Conservation (phyloP, 148 eudicot genomes). For the Cornus kousa region DNA sequence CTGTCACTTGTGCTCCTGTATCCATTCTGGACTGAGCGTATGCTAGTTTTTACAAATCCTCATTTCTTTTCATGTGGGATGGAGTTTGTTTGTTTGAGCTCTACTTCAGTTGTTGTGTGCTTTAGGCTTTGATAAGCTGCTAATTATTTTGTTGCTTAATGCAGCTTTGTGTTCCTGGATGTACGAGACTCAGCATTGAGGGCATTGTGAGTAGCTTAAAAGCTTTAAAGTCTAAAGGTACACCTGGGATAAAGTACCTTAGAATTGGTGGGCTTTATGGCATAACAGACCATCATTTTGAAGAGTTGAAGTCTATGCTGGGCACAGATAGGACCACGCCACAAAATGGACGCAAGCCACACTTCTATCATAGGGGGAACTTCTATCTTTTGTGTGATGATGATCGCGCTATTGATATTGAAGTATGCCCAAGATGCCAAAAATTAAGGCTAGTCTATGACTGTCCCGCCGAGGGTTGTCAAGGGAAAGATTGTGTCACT, state of each 20-base stretch:
- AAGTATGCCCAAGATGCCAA: constrained; percentile 44
- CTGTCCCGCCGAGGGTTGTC: constrained; percentile 40
- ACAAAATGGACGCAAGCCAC: constrained; percentile 25
- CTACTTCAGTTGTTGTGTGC: not conserved
- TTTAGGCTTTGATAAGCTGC: not conserved
- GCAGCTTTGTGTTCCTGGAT: constrained; percentile 48
- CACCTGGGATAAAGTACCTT: constrained; percentile 27
- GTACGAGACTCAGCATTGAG: constrained; percentile 28
- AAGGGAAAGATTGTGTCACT: constrained; percentile 11
- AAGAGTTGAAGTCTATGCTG: constrained; percentile 31
- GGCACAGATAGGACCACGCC: constrained; percentile 22
- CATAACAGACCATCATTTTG: constrained; percentile 28
- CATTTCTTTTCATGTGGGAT: no score
- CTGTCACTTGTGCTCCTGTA: no score
- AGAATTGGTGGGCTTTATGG: constrained; percentile 36
- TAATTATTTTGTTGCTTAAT: constrained; percentile 1
- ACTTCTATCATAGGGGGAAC: constrained; percentile 26
- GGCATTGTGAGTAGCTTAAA: constrained; percentile 31
- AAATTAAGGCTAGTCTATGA: constrained; percentile 39
- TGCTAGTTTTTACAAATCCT: no score
- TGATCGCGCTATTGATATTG: constrained; percentile 47
- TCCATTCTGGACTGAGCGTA: no score
- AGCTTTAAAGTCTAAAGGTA: constrained; percentile 24
- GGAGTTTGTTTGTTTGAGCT: no score
- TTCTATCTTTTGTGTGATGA: constrained; percentile 41